phyloP scores from a whole-genome alignment of 768 basidiomycete genomes.

The Exsudoporus frostii region DNA sequence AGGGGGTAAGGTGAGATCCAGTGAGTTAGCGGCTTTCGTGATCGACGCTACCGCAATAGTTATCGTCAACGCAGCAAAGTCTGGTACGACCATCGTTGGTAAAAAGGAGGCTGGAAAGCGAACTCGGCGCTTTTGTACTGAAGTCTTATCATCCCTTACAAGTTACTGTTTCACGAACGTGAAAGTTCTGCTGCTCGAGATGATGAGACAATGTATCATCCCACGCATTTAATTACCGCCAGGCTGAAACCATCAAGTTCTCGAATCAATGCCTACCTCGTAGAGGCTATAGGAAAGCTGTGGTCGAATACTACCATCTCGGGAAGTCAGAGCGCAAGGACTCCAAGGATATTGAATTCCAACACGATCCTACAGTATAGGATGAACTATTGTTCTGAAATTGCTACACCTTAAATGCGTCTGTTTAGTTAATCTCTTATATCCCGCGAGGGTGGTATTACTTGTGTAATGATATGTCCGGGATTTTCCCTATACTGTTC shows the following conservation, averaged over 20 bases:
- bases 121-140: neutral
- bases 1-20: neutral
- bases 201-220: too few relatives aligned
- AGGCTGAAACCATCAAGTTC: too few relatives aligned
- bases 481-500: constrained; percentile 11
- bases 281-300: too few relatives aligned
- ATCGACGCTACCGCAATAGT: neutral
- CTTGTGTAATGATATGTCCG: neutral
- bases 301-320: too few relatives aligned
- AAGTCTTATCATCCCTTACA: neutral
- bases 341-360: too few relatives aligned
- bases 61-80: neutral
- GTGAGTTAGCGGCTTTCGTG: neutral
- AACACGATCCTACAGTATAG: too few relatives aligned
- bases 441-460: neutral
- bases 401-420: too few relatives aligned
- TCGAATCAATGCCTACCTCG: too few relatives aligned
- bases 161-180: too few relatives aligned
- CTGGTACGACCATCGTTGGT: neutral
- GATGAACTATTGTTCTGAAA: neutral
- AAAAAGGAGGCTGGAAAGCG: neutral
- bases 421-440: neutral
- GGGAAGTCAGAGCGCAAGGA: too few relatives aligned
- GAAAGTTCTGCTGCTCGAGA: too few relatives aligned
- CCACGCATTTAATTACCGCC: too few relatives aligned